Percentiles rank a stretch among this genome's conserved stretches.
These are phyloP conservation scores for Jasminum sambac DNA, from an alignment of 257 asterid genomes.

Conservation along the genomic window DNA sequence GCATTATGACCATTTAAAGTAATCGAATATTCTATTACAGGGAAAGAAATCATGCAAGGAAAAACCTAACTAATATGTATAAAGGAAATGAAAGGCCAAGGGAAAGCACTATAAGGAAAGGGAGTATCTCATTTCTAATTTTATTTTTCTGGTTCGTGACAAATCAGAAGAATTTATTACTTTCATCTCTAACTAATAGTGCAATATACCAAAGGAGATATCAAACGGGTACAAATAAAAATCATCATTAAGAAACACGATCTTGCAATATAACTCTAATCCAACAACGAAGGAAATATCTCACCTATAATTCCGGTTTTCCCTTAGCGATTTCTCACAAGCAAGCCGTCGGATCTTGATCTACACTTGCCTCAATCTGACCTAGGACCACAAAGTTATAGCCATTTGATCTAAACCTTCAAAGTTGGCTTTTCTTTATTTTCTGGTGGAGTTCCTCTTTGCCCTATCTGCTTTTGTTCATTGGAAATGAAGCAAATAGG, in stretches of 20 bases:
- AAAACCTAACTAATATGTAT: not conserved
- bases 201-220: no score
- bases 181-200: not conserved
- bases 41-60: not conserved
- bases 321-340: not conserved
- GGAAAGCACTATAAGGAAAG: not conserved
- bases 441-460: not conserved
- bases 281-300: not conserved
- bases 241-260: no score
- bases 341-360: not conserved
- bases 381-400: not conserved
- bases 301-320: not conserved
- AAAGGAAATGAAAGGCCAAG: not conserved
- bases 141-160: not conserved
- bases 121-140: not conserved
- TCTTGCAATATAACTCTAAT: not conserved
- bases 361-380: not conserved
- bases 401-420: not conserved
- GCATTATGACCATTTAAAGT: not conserved
- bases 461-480: not conserved
- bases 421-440: not conserved
- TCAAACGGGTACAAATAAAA: no score
- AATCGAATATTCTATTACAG: not conserved
- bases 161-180: not conserved
- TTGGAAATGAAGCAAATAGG: not conserved